Conservation (phyloP, 176 grass and related monocot species). For the Raddia guianensis region DNA sequence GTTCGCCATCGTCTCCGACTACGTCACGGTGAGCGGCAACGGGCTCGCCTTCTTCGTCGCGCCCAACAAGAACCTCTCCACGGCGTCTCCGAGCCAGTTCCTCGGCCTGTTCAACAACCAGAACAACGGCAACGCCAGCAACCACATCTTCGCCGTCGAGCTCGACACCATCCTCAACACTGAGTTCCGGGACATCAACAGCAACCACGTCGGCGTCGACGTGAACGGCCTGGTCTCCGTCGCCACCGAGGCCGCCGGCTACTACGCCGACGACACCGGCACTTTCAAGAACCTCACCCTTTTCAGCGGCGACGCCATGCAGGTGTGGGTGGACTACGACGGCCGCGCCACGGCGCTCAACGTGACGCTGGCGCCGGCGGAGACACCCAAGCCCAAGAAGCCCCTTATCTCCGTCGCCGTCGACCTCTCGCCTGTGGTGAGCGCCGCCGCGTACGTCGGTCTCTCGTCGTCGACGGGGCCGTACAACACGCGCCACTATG, state of each 20-base stretch:
- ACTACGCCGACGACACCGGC: conserved; percentile 19
- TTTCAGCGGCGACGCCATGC: conserved; percentile 43
- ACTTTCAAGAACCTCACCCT: conserved; percentile 38
- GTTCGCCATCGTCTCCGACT: conserved; percentile 40
- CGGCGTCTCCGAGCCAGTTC: conserved; percentile 44
- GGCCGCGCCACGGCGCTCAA: not conserved
- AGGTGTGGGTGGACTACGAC: conserved; percentile 50
- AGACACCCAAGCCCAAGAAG: conserved; percentile 20
- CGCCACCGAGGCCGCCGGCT: conserved; percentile 28
- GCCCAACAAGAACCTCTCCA: conserved; percentile 35
- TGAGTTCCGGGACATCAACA: conserved; percentile 50
- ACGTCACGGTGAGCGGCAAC: conserved; percentile 47
- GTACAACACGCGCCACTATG: conserved; percentile 56
- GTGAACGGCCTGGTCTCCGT: conserved; percentile 42
- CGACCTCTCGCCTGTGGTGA: conserved; percentile 45
- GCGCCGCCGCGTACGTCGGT: conserved; percentile 30
- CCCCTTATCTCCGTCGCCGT: conserved; percentile 40
- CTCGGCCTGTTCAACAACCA: conserved; percentile 39
- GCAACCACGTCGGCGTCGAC: conserved; percentile 44
- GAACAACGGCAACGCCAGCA: conserved; percentile 47
- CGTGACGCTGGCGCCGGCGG: conserved; percentile 35
- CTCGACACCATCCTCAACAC: conserved; percentile 44
- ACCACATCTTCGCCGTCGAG: conserved; percentile 41
- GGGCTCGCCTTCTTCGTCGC: conserved; percentile 45
- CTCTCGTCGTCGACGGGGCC: conserved; percentile 54